Conservation (phyloP, 805 yeast genomes). For the Debaryomyces prosopidis region DNA sequence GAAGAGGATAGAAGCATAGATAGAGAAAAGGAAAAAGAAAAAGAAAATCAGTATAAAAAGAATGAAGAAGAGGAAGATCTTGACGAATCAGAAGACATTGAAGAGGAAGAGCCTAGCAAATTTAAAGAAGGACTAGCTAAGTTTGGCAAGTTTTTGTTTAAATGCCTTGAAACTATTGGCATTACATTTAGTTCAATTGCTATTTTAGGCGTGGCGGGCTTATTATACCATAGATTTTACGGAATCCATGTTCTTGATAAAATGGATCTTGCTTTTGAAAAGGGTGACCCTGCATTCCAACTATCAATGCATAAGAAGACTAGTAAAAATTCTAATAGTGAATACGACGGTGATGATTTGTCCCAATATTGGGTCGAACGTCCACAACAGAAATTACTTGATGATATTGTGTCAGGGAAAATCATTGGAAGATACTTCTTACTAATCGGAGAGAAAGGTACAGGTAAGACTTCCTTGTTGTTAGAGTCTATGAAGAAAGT, state of each 20-base stretch:
- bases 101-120: constrained; percentile 14
- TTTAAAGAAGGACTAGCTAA: constrained; percentile 19
- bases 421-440: constrained; percentile 68
- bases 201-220: constrained; percentile 70
- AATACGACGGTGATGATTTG: constrained; percentile 25
- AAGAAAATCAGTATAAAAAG: constrained; percentile 5
- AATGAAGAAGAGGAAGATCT: constrained; percentile 12
- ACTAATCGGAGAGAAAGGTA: constrained; percentile 81
- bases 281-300: constrained; percentile 65
- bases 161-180: constrained; percentile 66
- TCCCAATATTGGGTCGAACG: constrained; percentile 62
- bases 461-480: constrained; percentile 78
- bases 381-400: constrained; percentile 63
- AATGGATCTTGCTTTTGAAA: constrained; percentile 65
- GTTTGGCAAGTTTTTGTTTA: constrained; percentile 30
- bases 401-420: constrained; percentile 66
- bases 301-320: constrained; percentile 53
- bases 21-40: constrained; percentile 11
- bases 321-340: constrained; percentile 23
- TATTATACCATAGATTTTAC: constrained; percentile 66
- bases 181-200: constrained; percentile 69
- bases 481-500: constrained; percentile 68
- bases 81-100: constrained; percentile 12
- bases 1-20: constrained; percentile 8
- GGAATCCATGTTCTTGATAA: constrained; percentile 58